Base-by-base conservation (phyloP, 352 stramenopile species). In the Stramenopiles sp. region DNA sequence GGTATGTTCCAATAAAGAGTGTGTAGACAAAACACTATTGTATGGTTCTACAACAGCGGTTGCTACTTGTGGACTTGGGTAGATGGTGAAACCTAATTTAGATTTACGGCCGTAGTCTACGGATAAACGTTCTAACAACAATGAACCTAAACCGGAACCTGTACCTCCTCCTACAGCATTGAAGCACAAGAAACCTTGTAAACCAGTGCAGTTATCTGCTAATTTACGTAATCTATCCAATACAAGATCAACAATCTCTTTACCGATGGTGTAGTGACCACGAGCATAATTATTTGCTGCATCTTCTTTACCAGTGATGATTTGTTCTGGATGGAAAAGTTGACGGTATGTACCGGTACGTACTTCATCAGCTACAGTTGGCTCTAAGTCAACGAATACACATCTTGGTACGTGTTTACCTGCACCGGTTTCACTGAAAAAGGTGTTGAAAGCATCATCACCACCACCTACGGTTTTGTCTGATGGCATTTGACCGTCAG, bases 171-270 rank as follows among this genome's bases (percentile, higher is more conserved):
- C 95, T 30, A 96, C 96, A 32, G 96, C 98, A 88, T 99, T 95
- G 33, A 94, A 98, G 82, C 99, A 94, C 88, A 98, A 95, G 89
- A 99, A 99, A 83, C 95, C 96, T 86, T 99, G 95, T 43, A 99
- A 90, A 84, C 95, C 97, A 83, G 98, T 94, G 85, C 96, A 99
- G 79, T 85, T 90, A 86, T 99, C 96, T 63, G 94, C 92, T 23
- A 98, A 85, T 88, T 98, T 98, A 78, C 94, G 92, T 79, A 98
- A 91, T 79, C 92, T 91, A 84, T 98, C 95, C 78, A 98, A 89
- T 73, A 98, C 93, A 23, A 93, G 81, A 84, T 98, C 95, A 23
- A 98, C 92, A 77, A 96, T 95, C 84, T 98, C 94, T 90, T 98
- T 95, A 65, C 91, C 88, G 80, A 92, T 92, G 43, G 88, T 93